phyloP scores from a whole-genome alignment of 2,329 filamentous ascomycete species.

The Penicillium concentricum region DNA sequence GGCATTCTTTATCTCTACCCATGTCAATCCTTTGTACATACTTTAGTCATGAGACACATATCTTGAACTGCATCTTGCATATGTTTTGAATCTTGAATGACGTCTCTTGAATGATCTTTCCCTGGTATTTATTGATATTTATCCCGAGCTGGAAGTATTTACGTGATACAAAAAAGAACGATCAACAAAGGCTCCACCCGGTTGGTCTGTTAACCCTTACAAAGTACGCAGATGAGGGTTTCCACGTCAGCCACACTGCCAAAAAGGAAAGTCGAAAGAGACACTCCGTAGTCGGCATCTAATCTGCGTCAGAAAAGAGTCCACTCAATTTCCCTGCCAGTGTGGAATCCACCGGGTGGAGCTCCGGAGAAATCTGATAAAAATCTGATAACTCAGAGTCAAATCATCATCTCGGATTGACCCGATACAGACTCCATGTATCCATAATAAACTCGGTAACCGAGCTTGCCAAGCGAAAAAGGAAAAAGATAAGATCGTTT shows the following conservation, averaged over 20 bases:
- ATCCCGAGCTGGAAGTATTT: neutral
- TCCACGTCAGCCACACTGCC: slow-evolving; percentile 2
- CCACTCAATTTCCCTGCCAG: slow-evolving; percentile 7
- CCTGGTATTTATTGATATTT: neutral
- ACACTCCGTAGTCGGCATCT: neutral
- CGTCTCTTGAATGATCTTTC: neutral
- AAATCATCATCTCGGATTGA: slow-evolving; percentile 16
- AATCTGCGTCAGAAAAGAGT: slow-evolving; percentile 1
- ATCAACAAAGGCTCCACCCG: slow-evolving; percentile 1
- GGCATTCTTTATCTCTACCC: neutral
- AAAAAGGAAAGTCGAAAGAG: neutral
- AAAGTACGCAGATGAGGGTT: neutral
- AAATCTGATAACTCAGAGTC: slow-evolving; percentile 22
- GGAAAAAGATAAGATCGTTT: slow-evolving; percentile 8
- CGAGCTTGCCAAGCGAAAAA: slow-evolving; percentile 18
- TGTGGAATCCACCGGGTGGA: slow-evolving; percentile 22
- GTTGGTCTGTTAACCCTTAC: neutral
- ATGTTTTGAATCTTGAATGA: too few species aligned
- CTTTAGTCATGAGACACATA: neutral
- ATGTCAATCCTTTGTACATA: neutral
- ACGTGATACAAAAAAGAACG: neutral
- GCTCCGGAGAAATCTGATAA: slow-evolving; percentile 24
- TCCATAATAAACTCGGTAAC: slow-evolving; percentile 21
- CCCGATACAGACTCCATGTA: slow-evolving; percentile 13
- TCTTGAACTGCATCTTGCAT: too few species aligned